Percentiles rank a stretch among this genome's conserved stretches.
These are phyloP conservation scores for Poa annua DNA, from an alignment of 176 grass and related monocot genomes.

Conservation along the genomic window DNA sequence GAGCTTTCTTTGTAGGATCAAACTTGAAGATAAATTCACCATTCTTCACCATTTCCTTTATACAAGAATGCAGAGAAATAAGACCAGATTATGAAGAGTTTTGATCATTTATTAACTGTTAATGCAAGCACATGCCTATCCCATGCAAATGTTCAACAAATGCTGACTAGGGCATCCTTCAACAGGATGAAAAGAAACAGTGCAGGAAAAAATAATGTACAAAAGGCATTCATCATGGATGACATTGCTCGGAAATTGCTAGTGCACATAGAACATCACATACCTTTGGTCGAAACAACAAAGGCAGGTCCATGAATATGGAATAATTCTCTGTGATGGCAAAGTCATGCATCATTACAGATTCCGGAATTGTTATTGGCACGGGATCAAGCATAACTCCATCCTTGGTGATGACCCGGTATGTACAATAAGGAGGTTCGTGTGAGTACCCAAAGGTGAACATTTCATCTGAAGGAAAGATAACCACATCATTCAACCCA, in stretches of 20 bases:
- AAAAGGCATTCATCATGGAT: background rate
- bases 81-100: background rate
- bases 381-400: constrained; percentile 95
- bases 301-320: constrained; percentile 97
- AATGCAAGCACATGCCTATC: background rate
- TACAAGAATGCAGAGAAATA: constrained; percentile 29
- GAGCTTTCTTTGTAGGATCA: constrained; percentile 87
- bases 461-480: constrained; percentile 81
- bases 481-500: constrained; percentile 24
- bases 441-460: constrained; percentile 98
- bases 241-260: background rate
- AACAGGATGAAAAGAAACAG: background rate
- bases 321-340: constrained; percentile 95
- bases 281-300: constrained; percentile 92
- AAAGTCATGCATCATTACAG: constrained; percentile 99
- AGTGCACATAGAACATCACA: background rate
- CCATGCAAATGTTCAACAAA: background rate
- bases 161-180: constrained; percentile 4
- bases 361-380: constrained; percentile 92
- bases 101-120: background rate
- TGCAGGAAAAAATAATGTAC: background rate
- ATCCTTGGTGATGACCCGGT: constrained; percentile 89
- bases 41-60: constrained; percentile 92
- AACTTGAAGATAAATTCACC: constrained; percentile 89
- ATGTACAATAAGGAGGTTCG: constrained; percentile 87